phyloP scores from a whole-genome alignment of 2,329 filamentous ascomycete species.

The Neopestalotiopsis rosae region DNA sequence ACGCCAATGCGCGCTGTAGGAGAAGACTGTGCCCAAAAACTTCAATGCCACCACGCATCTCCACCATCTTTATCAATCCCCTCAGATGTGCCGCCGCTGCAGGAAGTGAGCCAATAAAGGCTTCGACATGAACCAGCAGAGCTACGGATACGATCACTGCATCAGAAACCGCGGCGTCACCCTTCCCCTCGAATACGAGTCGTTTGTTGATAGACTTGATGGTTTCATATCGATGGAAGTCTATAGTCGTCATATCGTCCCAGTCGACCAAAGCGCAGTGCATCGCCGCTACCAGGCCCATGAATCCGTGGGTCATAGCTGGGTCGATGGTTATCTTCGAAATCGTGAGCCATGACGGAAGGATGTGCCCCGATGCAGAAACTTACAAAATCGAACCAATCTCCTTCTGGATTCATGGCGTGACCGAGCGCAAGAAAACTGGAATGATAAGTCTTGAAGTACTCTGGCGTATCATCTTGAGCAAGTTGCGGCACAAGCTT shows the following conservation, averaged over 20 bases:
- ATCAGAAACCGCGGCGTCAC: conserved; percentile 35
- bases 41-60: conserved; percentile 37
- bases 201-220: conserved; percentile 39
- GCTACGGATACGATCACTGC: conserved; percentile 38
- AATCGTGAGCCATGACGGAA: conserved; percentile 4
- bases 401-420: conserved; percentile 38
- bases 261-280: conserved; percentile 39
- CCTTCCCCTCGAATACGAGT: conserved; percentile 37
- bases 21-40: conserved; percentile 36
- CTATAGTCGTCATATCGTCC: conserved; percentile 38
- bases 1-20: conserved; percentile 37
- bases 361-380: neutral
- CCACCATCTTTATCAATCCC: conserved; percentile 37
- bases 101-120: conserved; percentile 35
- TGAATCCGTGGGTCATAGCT: conserved; percentile 38
- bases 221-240: conserved; percentile 39
- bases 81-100: conserved; percentile 38
- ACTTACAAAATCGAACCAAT: conserved; percentile 36
- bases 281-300: conserved; percentile 40
- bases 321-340: conserved; percentile 37
- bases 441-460: conserved; percentile 39
- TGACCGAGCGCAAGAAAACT: conserved; percentile 38
- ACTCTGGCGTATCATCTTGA: conserved; percentile 36
- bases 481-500: conserved; percentile 36
- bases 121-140: conserved; percentile 39